Conservation (phyloP, 352 stramenopile species). For the Phytophthora melonis region DNA sequence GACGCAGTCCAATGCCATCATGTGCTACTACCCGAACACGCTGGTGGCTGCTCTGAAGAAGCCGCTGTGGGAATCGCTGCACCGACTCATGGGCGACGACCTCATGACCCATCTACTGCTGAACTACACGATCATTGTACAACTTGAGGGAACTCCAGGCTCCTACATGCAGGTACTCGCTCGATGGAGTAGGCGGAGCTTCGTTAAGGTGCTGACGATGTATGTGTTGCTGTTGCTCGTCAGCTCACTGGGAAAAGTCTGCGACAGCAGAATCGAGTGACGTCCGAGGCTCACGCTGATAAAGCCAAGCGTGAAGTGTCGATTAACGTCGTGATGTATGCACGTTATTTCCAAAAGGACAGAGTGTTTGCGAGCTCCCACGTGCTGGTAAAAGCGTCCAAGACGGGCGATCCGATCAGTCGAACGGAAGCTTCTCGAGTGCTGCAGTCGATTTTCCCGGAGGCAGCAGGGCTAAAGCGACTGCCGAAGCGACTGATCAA, state of each 20-base stretch:
- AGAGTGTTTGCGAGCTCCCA: conserved; percentile 49
- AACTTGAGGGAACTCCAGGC: conserved; percentile 34
- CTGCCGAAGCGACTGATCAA: conserved; percentile 68
- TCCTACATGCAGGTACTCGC: conserved; percentile 68
- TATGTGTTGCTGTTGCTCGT: not conserved
- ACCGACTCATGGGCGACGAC: conserved; percentile 70
- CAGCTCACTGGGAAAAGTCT: conserved; percentile 67
- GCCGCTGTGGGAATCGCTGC: conserved; percentile 57
- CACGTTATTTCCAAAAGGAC: conserved; percentile 47
- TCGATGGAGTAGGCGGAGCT: not conserved
- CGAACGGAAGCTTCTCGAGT: conserved; percentile 53
- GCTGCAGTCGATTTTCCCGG: conserved; percentile 57
- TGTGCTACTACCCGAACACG: conserved; percentile 83
- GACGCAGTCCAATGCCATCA: conserved; percentile 63
- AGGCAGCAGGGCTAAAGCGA: conserved; percentile 40
- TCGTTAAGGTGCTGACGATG: not conserved
- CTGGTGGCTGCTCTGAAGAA: conserved; percentile 70
- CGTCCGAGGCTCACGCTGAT: not conserved
- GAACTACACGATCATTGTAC: conserved; percentile 67
- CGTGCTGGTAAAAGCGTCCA: conserved; percentile 42
- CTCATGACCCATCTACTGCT: conserved; percentile 72
- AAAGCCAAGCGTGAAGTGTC: conserved; percentile 37
- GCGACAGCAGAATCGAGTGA: conserved; percentile 35
- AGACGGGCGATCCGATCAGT: conserved; percentile 40
- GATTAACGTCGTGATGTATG: conserved; percentile 77